phyloP scores from a whole-genome alignment of 306 rosid genomes.

The Psophocarpus tetragonolobus region DNA sequence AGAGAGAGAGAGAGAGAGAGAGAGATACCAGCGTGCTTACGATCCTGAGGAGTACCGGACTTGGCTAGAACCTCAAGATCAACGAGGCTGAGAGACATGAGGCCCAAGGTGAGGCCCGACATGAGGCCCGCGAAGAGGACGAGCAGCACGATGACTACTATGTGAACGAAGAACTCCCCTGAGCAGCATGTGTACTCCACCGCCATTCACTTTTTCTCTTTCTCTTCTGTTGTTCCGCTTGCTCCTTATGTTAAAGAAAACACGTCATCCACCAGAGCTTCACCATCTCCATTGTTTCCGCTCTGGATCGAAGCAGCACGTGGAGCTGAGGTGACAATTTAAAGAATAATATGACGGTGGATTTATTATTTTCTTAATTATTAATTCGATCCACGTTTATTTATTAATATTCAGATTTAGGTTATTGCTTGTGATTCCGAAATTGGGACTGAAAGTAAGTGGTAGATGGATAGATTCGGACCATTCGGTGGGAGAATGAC shows the following conservation, averaged over 20 bases:
- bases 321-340: not conserved
- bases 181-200: constrained; percentile 47
- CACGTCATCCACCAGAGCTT: constrained; percentile 29
- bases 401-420: not conserved
- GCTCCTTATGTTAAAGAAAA: not conserved
- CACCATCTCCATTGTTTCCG: constrained; percentile 18
- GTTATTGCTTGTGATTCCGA: not conserved
- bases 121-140: constrained; percentile 49
- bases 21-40: constrained; percentile 44
- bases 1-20: not conserved
- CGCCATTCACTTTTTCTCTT: constrained; percentile 24
- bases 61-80: constrained; percentile 53
- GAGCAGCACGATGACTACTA: constrained; percentile 24
- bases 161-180: constrained; percentile 37
- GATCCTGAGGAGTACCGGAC: constrained; percentile 50
- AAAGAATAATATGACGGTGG: not conserved
- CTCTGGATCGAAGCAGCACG: not conserved
- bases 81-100: constrained; percentile 52
- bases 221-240: not conserved
- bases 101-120: constrained; percentile 54
- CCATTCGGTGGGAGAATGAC: not conserved
- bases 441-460: too few relatives aligned
- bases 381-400: not conserved
- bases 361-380: not conserved
- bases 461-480: too few relatives aligned